These are phyloP conservation scores for Verticillium klebahnii DNA, from an alignment of 2,329 filamentous ascomycete genomes.

Conservation along the genomic window DNA sequence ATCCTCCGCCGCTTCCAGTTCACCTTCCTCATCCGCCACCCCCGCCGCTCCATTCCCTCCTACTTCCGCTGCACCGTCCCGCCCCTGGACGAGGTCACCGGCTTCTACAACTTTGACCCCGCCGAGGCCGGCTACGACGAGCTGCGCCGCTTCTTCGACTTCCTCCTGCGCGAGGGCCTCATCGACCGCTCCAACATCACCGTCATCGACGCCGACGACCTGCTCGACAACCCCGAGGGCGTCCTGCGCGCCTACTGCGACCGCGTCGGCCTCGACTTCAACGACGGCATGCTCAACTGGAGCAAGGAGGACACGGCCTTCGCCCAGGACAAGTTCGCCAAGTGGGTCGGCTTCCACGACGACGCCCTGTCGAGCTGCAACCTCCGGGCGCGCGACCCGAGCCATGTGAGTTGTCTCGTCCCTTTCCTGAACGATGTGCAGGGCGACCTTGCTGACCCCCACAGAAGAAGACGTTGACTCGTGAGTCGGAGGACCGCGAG, in stretches of 20 bases:
- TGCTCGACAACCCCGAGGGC: slow-evolving; percentile 77
- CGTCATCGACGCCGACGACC: slow-evolving; percentile 88
- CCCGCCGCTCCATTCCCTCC: slow-evolving; percentile 84
- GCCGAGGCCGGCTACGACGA: slow-evolving; percentile 88
- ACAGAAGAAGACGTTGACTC: slow-evolving; percentile 55
- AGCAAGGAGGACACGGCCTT: slow-evolving; percentile 68
- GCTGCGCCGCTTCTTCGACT: slow-evolving; percentile 83
- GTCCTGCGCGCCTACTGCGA: slow-evolving; percentile 78
- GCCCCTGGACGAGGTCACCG: slow-evolving; percentile 75
- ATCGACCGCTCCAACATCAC: slow-evolving; percentile 74
- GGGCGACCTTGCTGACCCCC: background rate
- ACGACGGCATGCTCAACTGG: slow-evolving; percentile 79
- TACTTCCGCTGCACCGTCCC: slow-evolving; percentile 94
- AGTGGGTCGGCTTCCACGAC: slow-evolving; percentile 96
- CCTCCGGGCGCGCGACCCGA: slow-evolving; percentile 64
- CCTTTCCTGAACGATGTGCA: background rate
- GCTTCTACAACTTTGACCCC: slow-evolving; percentile 82
- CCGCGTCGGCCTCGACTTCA: slow-evolving; percentile 73
- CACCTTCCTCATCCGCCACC: slow-evolving; percentile 94
- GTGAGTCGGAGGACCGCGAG: slow-evolving; percentile 63
- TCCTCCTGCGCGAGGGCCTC: slow-evolving; percentile 62
- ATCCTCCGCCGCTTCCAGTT: slow-evolving; percentile 82
- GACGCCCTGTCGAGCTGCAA: slow-evolving; percentile 82
- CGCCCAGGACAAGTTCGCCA: slow-evolving; percentile 78
- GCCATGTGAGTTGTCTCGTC: slow-evolving; percentile 43